Conservation (phyloP, 176 grass and related monocot species). For the Oryza officinalis region DNA sequence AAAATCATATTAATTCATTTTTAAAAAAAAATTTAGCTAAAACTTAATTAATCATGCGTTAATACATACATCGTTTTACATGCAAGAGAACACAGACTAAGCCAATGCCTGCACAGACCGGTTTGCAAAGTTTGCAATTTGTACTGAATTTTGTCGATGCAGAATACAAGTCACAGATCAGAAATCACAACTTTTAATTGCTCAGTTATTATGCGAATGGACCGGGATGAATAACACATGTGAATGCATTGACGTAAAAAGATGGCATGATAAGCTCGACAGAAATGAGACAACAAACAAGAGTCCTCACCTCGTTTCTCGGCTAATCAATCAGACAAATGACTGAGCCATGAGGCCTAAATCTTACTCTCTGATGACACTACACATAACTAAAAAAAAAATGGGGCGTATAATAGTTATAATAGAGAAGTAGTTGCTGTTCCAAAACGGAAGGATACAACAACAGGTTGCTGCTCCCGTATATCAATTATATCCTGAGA, state of each 20-base stretch:
- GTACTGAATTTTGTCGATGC: no score
- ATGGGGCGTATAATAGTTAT: background rate
- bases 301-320: background rate
- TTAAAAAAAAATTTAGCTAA: no score
- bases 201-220: background rate
- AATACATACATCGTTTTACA: no score
- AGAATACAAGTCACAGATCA: background rate
- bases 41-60: no score
- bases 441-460: conserved; percentile 33
- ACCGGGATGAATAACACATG: no score
- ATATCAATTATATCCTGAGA: conserved; percentile 34
- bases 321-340: background rate
- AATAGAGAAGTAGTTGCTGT: background rate
- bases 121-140: no score
- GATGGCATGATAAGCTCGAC: background rate
- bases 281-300: background rate
- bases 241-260: background rate
- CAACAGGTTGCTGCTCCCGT: background rate
- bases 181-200: background rate
- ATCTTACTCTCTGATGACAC: background rate
- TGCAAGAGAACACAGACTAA: no score
- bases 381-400: background rate
- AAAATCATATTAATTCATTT: no score
- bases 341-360: background rate
- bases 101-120: no score